Percentiles rank a stretch among this genome's conserved stretches.
Evolutionary conservation across 2,329 filamentous ascomycete species (phyloP).

Genomic region (Claviceps pazoutovae): DNA sequence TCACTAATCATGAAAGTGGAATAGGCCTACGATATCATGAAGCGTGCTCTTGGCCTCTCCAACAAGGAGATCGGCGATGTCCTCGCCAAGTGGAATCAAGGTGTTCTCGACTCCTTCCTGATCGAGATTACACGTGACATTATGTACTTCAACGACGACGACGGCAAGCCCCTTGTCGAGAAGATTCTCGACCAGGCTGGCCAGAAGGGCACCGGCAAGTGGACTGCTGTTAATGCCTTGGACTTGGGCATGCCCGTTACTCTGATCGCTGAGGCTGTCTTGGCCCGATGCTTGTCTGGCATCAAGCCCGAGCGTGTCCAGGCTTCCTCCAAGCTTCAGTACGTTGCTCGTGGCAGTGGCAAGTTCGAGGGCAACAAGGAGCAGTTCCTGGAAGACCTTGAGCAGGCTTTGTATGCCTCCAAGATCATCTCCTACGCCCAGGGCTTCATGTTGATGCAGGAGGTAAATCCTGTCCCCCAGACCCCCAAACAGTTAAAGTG

Average conservation of each 20-base stretch:
- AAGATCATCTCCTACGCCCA: constrained; percentile 99
- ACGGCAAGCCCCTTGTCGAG: constrained; percentile 81
- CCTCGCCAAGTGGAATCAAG: constrained; percentile 94
- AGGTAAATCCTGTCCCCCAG: constrained; percentile 42
- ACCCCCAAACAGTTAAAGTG: neutral
- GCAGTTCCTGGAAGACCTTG: constrained; percentile 89
- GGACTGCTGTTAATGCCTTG: constrained; percentile 97
- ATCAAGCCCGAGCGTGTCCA: constrained; percentile 86
- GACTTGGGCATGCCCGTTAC: constrained; percentile 98
- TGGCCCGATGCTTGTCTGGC: constrained; percentile 83
- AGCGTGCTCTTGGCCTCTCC: constrained; percentile 80
- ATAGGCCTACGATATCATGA: constrained; percentile 98
- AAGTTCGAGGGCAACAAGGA: constrained; percentile 79
- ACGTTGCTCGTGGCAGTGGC: constrained; percentile 54
- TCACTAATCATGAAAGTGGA: neutral
- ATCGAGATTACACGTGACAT: constrained; percentile 99
- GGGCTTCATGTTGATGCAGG: constrained; percentile 99
- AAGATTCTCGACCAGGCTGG: constrained; percentile 98
- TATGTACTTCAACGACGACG: constrained; percentile 95
- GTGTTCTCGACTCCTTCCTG: constrained; percentile 96
- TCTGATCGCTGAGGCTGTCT: constrained; percentile 92
- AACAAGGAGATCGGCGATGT: constrained; percentile 94
- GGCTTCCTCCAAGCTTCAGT: constrained; percentile 65
- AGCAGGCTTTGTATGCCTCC: constrained; percentile 96
- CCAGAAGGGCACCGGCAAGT: constrained; percentile 99